Conservation (phyloP, 345 rosid genomes). For the Bretschneidera sinensis region DNA sequence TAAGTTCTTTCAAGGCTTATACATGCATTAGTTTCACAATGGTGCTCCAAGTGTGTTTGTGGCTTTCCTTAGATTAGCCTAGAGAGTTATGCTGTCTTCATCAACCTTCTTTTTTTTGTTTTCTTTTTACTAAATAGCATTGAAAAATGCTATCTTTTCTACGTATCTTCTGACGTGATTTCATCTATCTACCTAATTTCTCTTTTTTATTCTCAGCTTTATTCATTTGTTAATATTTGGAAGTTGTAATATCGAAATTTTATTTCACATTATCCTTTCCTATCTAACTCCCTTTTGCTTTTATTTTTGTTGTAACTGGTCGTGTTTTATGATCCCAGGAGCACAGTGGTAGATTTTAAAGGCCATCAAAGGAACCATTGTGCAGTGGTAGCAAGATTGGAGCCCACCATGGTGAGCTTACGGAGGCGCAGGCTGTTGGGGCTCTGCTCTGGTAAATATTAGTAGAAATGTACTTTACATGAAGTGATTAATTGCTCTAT, state of each 20-base stretch:
- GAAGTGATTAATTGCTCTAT: conserved; percentile 12
- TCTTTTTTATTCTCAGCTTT: conserved; percentile 6
- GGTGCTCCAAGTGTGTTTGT: not conserved
- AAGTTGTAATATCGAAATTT: not conserved
- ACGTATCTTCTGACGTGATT: conserved; percentile 1
- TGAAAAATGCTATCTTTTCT: not conserved
- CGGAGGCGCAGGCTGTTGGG: conserved; percentile 87
- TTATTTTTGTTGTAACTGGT: not conserved
- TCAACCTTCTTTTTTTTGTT: not conserved
- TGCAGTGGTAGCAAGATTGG: conserved; percentile 17
- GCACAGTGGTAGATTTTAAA: conserved; percentile 21
- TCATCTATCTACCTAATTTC: not conserved
- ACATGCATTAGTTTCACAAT: conserved; percentile 1
- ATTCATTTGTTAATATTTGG: not conserved
- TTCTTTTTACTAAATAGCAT: not conserved
- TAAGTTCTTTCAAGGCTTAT: not conserved
- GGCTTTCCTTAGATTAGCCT: not conserved
- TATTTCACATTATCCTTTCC: not conserved
- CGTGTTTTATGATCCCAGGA: conserved; percentile 19
- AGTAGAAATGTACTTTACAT: conserved; percentile 8
- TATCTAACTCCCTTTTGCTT: not conserved
- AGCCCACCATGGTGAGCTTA: conserved; percentile 76
- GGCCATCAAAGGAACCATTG: conserved; percentile 13
- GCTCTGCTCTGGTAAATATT: conserved; percentile 73
- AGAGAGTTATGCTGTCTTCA: not conserved